phyloP scores from a whole-genome alignment of 2,329 filamentous ascomycete genomes.

The Cordyceps tenuipes region DNA sequence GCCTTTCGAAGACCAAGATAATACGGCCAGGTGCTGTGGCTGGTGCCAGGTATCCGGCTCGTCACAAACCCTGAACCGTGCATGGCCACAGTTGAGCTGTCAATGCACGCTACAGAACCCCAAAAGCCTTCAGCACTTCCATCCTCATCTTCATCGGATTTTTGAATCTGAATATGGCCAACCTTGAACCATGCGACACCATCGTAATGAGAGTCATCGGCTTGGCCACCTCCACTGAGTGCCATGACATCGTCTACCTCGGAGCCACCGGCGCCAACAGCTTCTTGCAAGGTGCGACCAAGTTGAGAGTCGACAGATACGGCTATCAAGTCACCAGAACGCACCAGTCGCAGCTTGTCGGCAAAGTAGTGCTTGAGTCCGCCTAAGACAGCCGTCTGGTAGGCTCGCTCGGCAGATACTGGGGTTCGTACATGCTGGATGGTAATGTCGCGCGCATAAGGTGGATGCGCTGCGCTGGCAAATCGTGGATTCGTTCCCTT shows the following conservation, averaged over 20 bases:
- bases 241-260: slow-evolving; percentile 65
- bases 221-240: slow-evolving; percentile 33
- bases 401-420: slow-evolving; percentile 71
- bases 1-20: slow-evolving; percentile 72
- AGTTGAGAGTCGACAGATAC: slow-evolving; percentile 82
- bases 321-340: slow-evolving; percentile 79
- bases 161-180: slow-evolving; percentile 57
- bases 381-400: slow-evolving; percentile 79
- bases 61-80: slow-evolving; percentile 85
- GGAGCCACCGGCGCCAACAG: slow-evolving; percentile 47
- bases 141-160: slow-evolving; percentile 46
- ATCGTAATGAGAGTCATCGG: slow-evolving; percentile 34
- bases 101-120: slow-evolving; percentile 80
- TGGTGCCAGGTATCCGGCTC: slow-evolving; percentile 67
- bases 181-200: slow-evolving; percentile 90
- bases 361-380: slow-evolving; percentile 87
- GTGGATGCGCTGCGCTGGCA: slow-evolving; percentile 46
- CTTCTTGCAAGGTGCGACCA: slow-evolving; percentile 72
- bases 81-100: slow-evolving; percentile 79
- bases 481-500: slow-evolving; percentile 49
- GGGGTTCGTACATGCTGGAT: slow-evolving; percentile 85
- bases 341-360: slow-evolving; percentile 70
- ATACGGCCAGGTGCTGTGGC: slow-evolving; percentile 76
- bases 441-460: slow-evolving; percentile 66
- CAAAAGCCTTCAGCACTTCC: slow-evolving; percentile 62